Percentiles rank a stretch among this genome's conserved stretches.
Evolutionary conservation across 139 green algal species (phyloP).

Genomic region (Chlorella sorokiniana): DNA sequence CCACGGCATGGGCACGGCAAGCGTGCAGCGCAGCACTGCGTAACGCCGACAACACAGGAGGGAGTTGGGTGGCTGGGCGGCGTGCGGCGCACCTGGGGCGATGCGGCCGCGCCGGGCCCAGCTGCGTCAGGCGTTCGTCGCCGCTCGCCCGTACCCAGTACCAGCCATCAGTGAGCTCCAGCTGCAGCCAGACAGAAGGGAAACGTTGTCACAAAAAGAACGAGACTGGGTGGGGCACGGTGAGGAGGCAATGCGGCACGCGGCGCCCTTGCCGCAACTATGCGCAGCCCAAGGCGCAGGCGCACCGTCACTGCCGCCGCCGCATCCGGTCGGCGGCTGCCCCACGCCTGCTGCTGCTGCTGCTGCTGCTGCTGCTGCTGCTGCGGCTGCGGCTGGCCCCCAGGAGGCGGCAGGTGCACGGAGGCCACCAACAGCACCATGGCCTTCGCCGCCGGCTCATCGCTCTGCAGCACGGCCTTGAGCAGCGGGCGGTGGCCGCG

Average conservation of each 20-base stretch:
- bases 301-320: neutral
- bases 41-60: neutral
- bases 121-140: constrained; percentile 51
- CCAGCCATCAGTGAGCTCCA: constrained; percentile 80
- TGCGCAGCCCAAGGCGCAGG: too few relatives aligned
- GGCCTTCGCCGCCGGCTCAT: constrained; percentile 43
- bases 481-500: constrained; percentile 57
- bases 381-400: neutral
- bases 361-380: neutral
- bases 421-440: constrained; percentile 65
- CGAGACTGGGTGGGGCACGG: neutral
- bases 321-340: neutral
- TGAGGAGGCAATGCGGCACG: too few relatives aligned
- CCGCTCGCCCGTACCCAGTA: constrained; percentile 59
- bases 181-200: constrained; percentile 2
- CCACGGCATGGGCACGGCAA: too few relatives aligned
- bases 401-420: constrained; percentile 19
- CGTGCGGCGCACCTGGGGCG: neutral
- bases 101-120: constrained; percentile 33
- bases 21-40: too few relatives aligned
- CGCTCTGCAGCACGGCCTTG: constrained; percentile 65
- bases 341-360: neutral
- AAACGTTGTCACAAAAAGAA: neutral
- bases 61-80: neutral
- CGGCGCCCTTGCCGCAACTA: too few relatives aligned